Percentiles rank a stretch among this genome's conserved stretches.
Conservation (phyloP, 345 rosid genomes). For the Salix viminalis region DNA sequence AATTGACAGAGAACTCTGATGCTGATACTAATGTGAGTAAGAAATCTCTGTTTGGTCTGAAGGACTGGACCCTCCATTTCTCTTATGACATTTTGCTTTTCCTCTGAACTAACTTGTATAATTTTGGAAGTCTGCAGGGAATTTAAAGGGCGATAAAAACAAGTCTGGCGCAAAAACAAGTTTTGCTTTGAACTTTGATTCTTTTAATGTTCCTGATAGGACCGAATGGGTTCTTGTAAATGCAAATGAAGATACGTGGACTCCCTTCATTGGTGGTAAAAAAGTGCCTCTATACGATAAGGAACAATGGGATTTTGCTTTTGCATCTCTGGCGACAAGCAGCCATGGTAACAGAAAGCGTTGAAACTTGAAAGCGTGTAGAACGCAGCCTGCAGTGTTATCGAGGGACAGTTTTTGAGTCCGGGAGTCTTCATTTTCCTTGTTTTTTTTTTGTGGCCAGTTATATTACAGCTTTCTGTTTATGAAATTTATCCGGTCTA, state of each 20-base stretch:
- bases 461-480: neutral
- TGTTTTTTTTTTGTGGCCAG: neutral
- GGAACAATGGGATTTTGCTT: conserved; percentile 48
- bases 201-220: conserved; percentile 42
- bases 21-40: conserved; percentile 35
- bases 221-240: conserved; percentile 49
- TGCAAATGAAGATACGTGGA: conserved; percentile 39
- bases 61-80: neutral
- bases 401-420: neutral
- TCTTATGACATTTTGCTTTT: neutral
- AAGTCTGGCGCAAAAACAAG: conserved; percentile 19
- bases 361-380: neutral
- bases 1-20: conserved; percentile 23
- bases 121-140: conserved; percentile 28
- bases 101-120: neutral
- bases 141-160: conserved; percentile 25
- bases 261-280: conserved; percentile 35
- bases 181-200: conserved; percentile 39
- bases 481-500: neutral
- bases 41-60: neutral
- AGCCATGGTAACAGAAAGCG: neutral
- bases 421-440: neutral
- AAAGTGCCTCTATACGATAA: conserved; percentile 39
- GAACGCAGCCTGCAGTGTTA: neutral
- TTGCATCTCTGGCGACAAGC: conserved; percentile 25